Base-by-base conservation (phyloP, 108 stramenopile species). In the Mediolabrus comicus region DNA sequence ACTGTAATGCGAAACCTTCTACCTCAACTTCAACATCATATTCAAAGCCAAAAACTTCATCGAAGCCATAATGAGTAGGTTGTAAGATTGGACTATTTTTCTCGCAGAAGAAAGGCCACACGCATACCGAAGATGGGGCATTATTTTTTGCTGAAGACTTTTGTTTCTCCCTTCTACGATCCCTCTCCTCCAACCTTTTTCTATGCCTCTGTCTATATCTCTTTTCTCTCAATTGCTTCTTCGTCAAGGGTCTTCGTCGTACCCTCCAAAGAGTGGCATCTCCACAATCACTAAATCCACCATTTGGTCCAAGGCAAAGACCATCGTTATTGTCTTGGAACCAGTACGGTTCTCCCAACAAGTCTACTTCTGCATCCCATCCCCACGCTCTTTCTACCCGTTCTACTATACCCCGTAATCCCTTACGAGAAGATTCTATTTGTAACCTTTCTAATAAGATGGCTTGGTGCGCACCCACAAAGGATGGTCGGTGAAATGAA, bases 211-310 rank as follows among this genome's bases (percentile, higher is more conserved):
- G 53, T 52, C 29, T 66, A 8, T 67, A 31, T 54, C 35, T 38
- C 55, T 65, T 69, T 19, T 67, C 62, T 31, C 59, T 27, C 39
- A 54, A 35, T 52, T 62, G 43, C 57, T 24, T 56, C 53, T 59
- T 65, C 19, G 72, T 56, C 73, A 71, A 71, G 1, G 65, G 77
- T 33, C 64, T 26, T 43, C 82, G 41, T 27, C 75, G 65, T 27
- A 83, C 29, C 27, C 78, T 72, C 91, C 91, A 92, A 6, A 91
- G 60, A n/a, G 86, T 87, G 10, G 88, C 82, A 73, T 92, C 91
- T 1, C 91, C 91, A 72, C 91, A 92, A 56, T 89, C 88, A 6
- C 83, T 70, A 69, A 88, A 92, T 22, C 49, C 60, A 4, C 86
- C 87, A 22, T 65, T 83, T 3, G 88, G 85, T 9, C 87, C 87